These are phyloP conservation scores for Ceratobasidium sp. DNA, from an alignment of 1,284 basidiomycete genomes.

Conservation along the genomic window DNA sequence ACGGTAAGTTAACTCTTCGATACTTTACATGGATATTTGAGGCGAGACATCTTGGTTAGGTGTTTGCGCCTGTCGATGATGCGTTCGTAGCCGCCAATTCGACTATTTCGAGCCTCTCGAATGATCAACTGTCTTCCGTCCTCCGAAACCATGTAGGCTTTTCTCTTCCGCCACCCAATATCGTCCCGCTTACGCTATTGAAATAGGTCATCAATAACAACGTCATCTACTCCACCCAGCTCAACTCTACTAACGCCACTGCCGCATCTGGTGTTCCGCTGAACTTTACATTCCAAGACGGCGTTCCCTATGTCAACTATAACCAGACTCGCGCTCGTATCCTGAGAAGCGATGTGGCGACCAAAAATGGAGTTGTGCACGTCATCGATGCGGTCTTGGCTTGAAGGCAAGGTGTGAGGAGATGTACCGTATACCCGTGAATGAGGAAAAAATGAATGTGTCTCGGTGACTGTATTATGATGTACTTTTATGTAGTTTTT, in stretches of 20 bases:
- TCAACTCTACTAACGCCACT: conserved; percentile 55
- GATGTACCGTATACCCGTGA: no score
- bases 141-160: conserved; percentile 52
- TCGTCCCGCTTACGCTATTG: neutral
- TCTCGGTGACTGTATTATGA: neutral
- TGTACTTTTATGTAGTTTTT: neutral
- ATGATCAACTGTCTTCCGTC: conserved; percentile 49
- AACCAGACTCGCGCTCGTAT: conserved; percentile 58
- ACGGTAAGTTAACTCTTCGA: conserved; percentile 52
- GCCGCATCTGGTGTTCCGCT: conserved; percentile 58
- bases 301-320: conserved; percentile 57
- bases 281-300: conserved; percentile 56
- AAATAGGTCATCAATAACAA: conserved; percentile 55
- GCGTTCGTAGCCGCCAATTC: conserved; percentile 51
- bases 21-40: conserved; percentile 12
- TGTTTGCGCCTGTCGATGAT: conserved; percentile 58
- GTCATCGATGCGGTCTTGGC: conserved; percentile 59
- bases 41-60: conserved; percentile 53
- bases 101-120: conserved; percentile 37
- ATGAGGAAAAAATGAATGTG: neutral
- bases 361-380: conserved; percentile 60
- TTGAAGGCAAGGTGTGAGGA: neutral
- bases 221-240: conserved; percentile 57
- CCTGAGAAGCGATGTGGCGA: conserved; percentile 58
- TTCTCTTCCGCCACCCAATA: neutral